Evolutionary conservation across 148 eudicot genomes (phyloP).

Genomic region (Heliosperma pusillum): DNA sequence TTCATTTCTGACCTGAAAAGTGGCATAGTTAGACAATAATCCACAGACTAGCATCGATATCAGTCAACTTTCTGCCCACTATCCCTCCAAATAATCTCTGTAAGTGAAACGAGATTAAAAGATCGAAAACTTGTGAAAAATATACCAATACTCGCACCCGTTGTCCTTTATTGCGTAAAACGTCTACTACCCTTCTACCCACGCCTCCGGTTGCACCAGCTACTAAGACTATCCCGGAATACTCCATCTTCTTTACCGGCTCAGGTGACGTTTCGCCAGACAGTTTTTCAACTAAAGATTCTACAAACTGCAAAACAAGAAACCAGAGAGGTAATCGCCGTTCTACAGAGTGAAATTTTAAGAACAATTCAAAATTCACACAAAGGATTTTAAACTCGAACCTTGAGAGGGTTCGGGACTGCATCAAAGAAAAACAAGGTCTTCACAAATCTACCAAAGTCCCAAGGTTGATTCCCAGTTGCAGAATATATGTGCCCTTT

Average conservation of each 20-base stretch:
- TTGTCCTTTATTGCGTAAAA: conserved; percentile 64
- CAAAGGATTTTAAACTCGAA: conserved; percentile 23
- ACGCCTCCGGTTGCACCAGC: conserved; percentile 98
- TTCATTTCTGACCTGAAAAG: conserved; percentile 83
- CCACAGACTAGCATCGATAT: not conserved
- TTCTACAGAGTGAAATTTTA: conserved; percentile 6
- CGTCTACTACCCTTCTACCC: conserved; percentile 90
- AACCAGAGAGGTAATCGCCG: conserved; percentile 4
- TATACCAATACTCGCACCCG: conserved; percentile 79
- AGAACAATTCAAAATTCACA: not conserved
- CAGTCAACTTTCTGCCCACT: not conserved
- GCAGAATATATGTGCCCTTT: conserved; percentile 48
- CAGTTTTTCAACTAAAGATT: conserved; percentile 60
- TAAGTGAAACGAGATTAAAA: not conserved
- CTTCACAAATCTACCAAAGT: conserved; percentile 78
- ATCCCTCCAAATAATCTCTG: conserved; percentile 1
- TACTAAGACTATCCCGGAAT: conserved; percentile 74
- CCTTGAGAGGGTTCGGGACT: conserved; percentile 89
- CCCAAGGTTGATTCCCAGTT: conserved; percentile 85
- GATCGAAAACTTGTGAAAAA: not conserved
- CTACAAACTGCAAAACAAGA: conserved; percentile 53
- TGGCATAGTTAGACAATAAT: not conserved
- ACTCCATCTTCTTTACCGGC: conserved; percentile 60
- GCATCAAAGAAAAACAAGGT: conserved; percentile 92
- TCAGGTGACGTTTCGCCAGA: conserved; percentile 62